Evolutionary conservation across 2,329 filamentous ascomycete genomes (phyloP).

Genomic region (Colletotrichum sp.): DNA sequence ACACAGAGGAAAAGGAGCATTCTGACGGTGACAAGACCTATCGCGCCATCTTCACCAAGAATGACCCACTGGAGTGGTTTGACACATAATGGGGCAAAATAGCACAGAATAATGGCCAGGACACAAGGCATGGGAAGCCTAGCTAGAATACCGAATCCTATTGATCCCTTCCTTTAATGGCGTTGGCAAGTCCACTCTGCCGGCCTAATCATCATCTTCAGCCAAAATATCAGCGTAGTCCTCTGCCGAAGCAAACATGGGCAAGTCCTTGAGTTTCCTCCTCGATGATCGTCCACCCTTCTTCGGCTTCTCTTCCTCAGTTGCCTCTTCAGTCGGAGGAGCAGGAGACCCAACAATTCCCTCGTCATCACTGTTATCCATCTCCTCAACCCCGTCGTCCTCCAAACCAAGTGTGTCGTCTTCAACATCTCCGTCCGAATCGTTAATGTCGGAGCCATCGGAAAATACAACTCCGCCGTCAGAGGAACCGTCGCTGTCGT

Average conservation of each 20-base stretch:
- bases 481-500: constrained; percentile 40
- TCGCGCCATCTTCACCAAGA: constrained; percentile 49
- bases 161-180: background rate
- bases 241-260: constrained; percentile 90
- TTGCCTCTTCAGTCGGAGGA: background rate
- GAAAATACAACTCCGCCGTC: constrained; percentile 15
- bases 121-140: background rate
- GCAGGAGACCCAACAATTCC: background rate
- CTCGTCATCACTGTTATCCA: constrained; percentile 1
- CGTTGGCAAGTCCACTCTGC: background rate
- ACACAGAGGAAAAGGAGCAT: constrained; percentile 50
- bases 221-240: constrained; percentile 90
- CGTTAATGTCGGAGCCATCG: constrained; percentile 48
- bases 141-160: background rate
- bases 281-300: constrained; percentile 65
- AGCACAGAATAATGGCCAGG: background rate
- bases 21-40: constrained; percentile 47
- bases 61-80: constrained; percentile 58
- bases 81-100: constrained; percentile 42
- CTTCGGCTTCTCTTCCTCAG: constrained; percentile 41
- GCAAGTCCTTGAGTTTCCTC: constrained; percentile 86
- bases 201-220: constrained; percentile 64
- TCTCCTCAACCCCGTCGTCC: constrained; percentile 36
- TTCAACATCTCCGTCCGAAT: constrained; percentile 45
- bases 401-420: constrained; percentile 44